phyloP scores from a whole-genome alignment of 306 rosid genomes.

The Inga leiocalycina region DNA sequence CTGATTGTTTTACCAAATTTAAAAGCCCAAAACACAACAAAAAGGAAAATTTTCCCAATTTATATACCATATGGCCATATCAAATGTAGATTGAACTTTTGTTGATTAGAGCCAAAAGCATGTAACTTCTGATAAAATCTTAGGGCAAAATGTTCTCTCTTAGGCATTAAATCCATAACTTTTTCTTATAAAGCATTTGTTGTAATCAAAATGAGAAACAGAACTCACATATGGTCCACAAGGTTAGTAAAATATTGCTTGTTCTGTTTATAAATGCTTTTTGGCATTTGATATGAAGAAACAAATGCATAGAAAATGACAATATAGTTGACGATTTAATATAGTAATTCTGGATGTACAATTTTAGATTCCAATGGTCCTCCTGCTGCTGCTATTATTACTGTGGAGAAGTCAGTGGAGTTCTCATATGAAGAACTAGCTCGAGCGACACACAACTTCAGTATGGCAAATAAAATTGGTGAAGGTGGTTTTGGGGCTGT shows the following conservation, averaged over 20 bases:
- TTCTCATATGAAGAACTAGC: constrained; percentile 86
- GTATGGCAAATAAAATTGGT: constrained; percentile 74
- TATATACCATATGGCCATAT: too few relatives aligned
- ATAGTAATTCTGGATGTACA: constrained; percentile 11
- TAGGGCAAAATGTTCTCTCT: background rate
- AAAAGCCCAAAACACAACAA: background rate
- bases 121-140: background rate
- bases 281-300: background rate
- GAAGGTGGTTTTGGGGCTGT: constrained; percentile 94
- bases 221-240: too few relatives aligned
- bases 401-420: constrained; percentile 73
- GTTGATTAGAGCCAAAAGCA: background rate
- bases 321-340: background rate
- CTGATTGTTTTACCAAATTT: background rate
- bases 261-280: too few relatives aligned
- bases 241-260: too few relatives aligned
- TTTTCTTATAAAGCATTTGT: too few relatives aligned
- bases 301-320: constrained; percentile 11
- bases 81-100: too few relatives aligned
- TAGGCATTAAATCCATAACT: too few relatives aligned
- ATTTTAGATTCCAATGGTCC: constrained; percentile 40
- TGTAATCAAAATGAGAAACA: too few relatives aligned
- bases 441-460: constrained; percentile 76
- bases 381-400: constrained; percentile 41
- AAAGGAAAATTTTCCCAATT: too few relatives aligned